phyloP scores from a whole-genome alignment of 371 early-diverging fungal genomes.

The Quaeritorhiza haematococci region DNA sequence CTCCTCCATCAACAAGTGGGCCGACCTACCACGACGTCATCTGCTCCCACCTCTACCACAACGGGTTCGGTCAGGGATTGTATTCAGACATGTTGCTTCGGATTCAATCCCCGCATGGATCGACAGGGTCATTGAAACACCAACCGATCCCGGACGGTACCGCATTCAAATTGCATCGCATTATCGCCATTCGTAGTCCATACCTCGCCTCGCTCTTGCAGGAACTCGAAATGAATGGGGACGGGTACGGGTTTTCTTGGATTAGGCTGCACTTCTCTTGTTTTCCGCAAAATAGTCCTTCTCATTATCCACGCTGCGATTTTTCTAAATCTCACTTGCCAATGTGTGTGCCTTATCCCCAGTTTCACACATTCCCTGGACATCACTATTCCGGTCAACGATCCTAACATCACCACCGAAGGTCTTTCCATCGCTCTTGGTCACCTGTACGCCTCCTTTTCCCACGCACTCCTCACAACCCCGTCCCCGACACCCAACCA shows the following conservation, averaged over 20 bases:
- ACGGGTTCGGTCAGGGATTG: slow-evolving; percentile 33
- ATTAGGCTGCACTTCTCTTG: not conserved
- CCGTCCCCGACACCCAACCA: slow-evolving; percentile 6
- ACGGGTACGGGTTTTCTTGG: slow-evolving; percentile 4
- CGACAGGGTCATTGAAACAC: not conserved
- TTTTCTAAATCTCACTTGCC: too few species aligned
- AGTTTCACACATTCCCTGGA: slow-evolving; percentile 21
- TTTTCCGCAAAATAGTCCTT: not conserved
- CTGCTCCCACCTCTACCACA: slow-evolving; percentile 39
- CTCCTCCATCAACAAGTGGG: too few species aligned
- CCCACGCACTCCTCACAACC: slow-evolving; percentile 16
- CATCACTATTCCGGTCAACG: slow-evolving; percentile 24
- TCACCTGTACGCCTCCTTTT: slow-evolving; percentile 39
- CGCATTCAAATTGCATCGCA: slow-evolving; percentile 41
- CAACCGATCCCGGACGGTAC: slow-evolving; percentile 17
- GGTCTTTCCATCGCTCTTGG: slow-evolving; percentile 43
- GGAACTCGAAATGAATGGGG: slow-evolving; percentile 27
- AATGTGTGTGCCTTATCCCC: too few species aligned
- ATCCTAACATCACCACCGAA: slow-evolving; percentile 40
- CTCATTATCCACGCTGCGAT: not conserved
- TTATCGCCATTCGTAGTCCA: slow-evolving; percentile 41
- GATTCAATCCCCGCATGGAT: slow-evolving; percentile 15
- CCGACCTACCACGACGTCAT: slow-evolving; percentile 32
- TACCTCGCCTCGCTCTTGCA: slow-evolving; percentile 29
- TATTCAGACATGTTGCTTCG: slow-evolving; percentile 37